These are phyloP conservation scores for Gymnopilus junonius DNA, from an alignment of 768 basidiomycete genomes.

Conservation along the genomic window DNA sequence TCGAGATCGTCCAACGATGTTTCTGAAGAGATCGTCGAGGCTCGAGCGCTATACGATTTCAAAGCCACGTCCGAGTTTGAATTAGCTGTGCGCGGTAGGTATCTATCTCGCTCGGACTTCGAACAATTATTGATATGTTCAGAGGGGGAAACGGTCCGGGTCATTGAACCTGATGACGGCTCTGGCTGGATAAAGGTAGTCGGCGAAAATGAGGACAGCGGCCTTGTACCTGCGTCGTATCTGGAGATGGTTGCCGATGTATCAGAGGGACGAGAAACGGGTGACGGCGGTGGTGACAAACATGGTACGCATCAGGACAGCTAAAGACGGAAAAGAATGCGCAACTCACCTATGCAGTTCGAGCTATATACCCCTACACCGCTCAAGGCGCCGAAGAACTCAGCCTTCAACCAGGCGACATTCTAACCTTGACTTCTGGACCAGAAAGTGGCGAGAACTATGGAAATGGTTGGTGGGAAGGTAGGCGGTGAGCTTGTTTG, in stretches of 20 bases:
- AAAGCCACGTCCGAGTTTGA: slow-evolving; percentile 78
- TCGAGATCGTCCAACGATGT: slow-evolving; percentile 36
- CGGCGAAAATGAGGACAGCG: slow-evolving; percentile 59
- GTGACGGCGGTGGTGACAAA: not conserved
- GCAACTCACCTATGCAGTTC: slow-evolving; percentile 50
- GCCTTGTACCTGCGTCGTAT: slow-evolving; percentile 88
- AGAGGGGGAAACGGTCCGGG: slow-evolving; percentile 68
- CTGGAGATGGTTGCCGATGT: slow-evolving; percentile 43
- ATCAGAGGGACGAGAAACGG: slow-evolving; percentile 18
- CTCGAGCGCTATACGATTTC: slow-evolving; percentile 77
- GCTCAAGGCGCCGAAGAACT: slow-evolving; percentile 78
- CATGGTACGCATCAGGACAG: not conserved
- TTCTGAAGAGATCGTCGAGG: slow-evolving; percentile 49
- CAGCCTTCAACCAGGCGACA: slow-evolving; percentile 59
- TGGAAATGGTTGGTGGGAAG: slow-evolving; percentile 89
- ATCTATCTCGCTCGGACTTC: not conserved
- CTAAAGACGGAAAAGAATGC: slow-evolving; percentile 1
- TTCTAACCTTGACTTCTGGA: slow-evolving; percentile 67
- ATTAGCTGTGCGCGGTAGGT: slow-evolving; percentile 62
- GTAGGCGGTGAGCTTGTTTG: slow-evolving; percentile 34
- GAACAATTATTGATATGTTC: not conserved
- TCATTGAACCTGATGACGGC: slow-evolving; percentile 83
- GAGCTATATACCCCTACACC: slow-evolving; percentile 80
- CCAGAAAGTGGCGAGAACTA: slow-evolving; percentile 65
- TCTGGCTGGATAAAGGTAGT: slow-evolving; percentile 86